Evolutionary conservation across 176 grass and related monocot genomes (phyloP), one percentile per base, ranked within the genome.

Genomic region (Oryza officinalis): DNA sequence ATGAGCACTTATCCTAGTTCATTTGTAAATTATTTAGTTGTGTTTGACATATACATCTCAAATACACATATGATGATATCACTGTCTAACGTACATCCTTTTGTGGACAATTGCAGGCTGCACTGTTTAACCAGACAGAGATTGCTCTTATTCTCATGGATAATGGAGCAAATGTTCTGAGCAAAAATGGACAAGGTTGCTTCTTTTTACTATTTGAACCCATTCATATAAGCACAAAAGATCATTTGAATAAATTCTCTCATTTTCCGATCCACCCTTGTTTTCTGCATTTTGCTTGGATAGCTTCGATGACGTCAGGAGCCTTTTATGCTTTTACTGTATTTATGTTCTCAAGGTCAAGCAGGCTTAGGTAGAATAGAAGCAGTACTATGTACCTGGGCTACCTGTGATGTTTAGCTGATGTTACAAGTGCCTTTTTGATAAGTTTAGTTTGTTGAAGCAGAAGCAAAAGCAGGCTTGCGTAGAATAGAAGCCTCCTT

Each of bases 121-220:
- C 93, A n/a, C 68, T 99, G 52, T 99, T 99, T 88, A 99, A 99
- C 83, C 97, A 96, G 84, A 99, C 97, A 37, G 93, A 96, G 76
- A 96, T 99, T 89, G 88, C 88, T 81, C 92, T 96, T 69, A 69
- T 99, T 91, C 91, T 99, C 57, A 92, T 99, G 81, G 93, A 96
- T 70, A 86, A 83, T 80, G 97, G 97, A 80, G 93, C 97, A 81
- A 94, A 86, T 84, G 60, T 92, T 69, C 88, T 91, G 87, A 84
- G 91, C 72, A 94, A 89, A 89, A 99, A 99, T 88, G 91, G 80
- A n/a, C 97, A 99, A 99, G 97, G 97, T 92, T 77, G 61, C 40
- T 77, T 71, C 35, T 63, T 75, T 80, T 37, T 75, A 85, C 64
- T 20, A 26, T 69, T 23, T 74, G 1, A 61, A 50, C 1, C 26